Percentiles rank a stretch among this genome's conserved stretches.
These are phyloP conservation scores for Catharanthus roseus DNA, from an alignment of 257 asterid genomes.

Conservation along the genomic window DNA sequence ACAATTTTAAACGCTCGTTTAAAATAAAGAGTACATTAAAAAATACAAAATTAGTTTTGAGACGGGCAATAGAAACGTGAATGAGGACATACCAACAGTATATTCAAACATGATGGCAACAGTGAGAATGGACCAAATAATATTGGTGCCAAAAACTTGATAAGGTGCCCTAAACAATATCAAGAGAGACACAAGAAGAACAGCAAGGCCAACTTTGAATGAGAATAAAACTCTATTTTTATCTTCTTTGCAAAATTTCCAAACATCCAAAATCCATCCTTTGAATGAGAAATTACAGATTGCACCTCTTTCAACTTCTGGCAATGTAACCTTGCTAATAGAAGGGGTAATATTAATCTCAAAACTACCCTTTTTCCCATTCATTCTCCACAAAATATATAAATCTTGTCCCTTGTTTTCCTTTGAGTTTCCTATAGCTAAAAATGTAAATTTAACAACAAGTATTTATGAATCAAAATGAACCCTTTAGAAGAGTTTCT, in stretches of 20 bases:
- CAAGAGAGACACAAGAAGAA: slow-evolving; percentile 54
- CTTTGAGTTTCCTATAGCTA: slow-evolving; percentile 15
- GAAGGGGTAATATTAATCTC: slow-evolving; percentile 42
- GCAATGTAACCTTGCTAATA: slow-evolving; percentile 18
- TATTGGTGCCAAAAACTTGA: slow-evolving; percentile 47
- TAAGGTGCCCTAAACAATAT: slow-evolving; percentile 47
- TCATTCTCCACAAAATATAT: slow-evolving; percentile 43
- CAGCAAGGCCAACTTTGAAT: slow-evolving; percentile 67
- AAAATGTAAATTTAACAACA: neutral
- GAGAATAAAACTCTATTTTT: slow-evolving; percentile 45
- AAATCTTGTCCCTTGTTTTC: neutral
- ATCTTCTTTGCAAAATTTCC: slow-evolving; percentile 59
- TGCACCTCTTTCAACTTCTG: slow-evolving; percentile 15
- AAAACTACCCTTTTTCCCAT: slow-evolving; percentile 42
- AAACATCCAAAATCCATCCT: slow-evolving; percentile 28
- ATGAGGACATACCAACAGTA: slow-evolving; percentile 50
- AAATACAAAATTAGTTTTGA: neutral
- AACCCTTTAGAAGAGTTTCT: neutral
- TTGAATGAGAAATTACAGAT: slow-evolving; percentile 21
- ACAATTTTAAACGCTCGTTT: too few species aligned
- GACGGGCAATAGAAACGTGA: too few species aligned
- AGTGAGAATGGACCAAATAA: slow-evolving; percentile 75
- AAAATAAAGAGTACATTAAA: too few species aligned
- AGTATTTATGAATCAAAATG: neutral
- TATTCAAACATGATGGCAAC: slow-evolving; percentile 76